These are phyloP conservation scores for Sinapis alba DNA, from an alignment of 441 rosid genomes.

Conservation along the genomic window DNA sequence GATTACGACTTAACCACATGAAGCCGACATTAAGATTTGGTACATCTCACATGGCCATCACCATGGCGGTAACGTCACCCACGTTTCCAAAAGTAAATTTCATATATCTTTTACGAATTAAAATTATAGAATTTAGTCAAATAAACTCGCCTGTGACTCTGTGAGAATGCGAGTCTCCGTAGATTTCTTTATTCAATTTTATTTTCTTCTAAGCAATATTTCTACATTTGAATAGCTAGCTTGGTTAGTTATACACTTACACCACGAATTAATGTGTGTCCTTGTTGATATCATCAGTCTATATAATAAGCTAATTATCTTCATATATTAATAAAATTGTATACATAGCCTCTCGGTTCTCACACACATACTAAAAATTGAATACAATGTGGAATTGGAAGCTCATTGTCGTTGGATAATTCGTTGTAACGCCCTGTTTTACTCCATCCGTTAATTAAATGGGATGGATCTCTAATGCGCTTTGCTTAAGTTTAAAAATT, in stretches of 20 bases:
- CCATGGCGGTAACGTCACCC: constrained; percentile 34
- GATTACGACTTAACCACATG: constrained; percentile 40
- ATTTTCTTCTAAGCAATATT: not conserved
- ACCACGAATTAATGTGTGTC: not conserved
- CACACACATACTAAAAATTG: not conserved
- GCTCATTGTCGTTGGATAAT: not conserved
- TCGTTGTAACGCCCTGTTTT: not conserved
- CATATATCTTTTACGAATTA: not conserved
- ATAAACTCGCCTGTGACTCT: not conserved
- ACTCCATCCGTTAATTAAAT: not conserved
- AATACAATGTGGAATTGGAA: not conserved
- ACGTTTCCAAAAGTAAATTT: constrained; percentile 27
- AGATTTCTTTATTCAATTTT: not conserved
- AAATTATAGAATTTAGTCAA: not conserved
- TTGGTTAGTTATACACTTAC: not conserved
- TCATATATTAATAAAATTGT: constrained; percentile 8
- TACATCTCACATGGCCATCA: constrained; percentile 36
- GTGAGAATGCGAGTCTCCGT: not conserved
- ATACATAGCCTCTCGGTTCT: not conserved
- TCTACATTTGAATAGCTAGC: not conserved
- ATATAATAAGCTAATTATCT: not conserved
- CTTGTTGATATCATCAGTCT: not conserved
- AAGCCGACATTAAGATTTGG: constrained; percentile 30
- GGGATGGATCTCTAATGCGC: constrained; percentile 3
- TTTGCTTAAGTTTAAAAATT: constrained; percentile 8